Conservation (phyloP, 768 basidiomycete genomes). For the Postia placenta region DNA sequence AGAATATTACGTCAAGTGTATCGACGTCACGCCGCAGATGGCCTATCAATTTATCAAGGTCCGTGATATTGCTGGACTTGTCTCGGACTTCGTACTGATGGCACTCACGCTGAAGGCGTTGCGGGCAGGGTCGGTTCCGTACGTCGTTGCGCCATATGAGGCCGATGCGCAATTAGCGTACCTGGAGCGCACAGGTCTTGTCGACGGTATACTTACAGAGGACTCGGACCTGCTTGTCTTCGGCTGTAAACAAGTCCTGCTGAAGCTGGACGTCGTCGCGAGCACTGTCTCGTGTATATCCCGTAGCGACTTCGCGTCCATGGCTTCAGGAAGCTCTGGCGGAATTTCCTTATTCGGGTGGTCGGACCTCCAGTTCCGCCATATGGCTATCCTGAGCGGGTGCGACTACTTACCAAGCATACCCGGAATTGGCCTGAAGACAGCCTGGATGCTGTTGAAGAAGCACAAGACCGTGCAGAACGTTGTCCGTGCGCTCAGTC, state of each 20-base stretch:
- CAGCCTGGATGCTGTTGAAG: conserved; percentile 74
- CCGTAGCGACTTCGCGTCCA: conserved; percentile 59
- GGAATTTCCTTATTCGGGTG: conserved; percentile 81
- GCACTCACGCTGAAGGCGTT: conserved; percentile 56
- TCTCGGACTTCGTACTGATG: background rate
- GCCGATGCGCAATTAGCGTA: conserved; percentile 96
- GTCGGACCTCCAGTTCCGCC: conserved; percentile 85
- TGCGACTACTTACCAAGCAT: conserved; percentile 93
- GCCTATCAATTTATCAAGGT: conserved; percentile 96
- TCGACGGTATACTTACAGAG: conserved; percentile 93
- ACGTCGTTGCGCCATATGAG: conserved; percentile 96
- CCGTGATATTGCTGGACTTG: conserved; percentile 5
- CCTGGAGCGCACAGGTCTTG: conserved; percentile 74
- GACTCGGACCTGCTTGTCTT: conserved; percentile 98
- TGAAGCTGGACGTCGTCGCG: conserved; percentile 77
- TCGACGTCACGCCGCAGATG: conserved; percentile 97
- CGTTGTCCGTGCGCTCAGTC: conserved; percentile 63
- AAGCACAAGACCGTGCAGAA: conserved; percentile 86
- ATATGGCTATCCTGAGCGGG: conserved; percentile 90
- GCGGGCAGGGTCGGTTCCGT: conserved; percentile 69
- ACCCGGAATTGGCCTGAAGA: conserved; percentile 89
- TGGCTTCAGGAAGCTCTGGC: conserved; percentile 39
- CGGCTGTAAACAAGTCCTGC: conserved; percentile 89
- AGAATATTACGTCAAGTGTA: conserved; percentile 82
- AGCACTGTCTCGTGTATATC: conserved; percentile 62